Conservation (phyloP, 2,329 filamentous ascomycete genomes). For the Xylariales sp. region DNA sequence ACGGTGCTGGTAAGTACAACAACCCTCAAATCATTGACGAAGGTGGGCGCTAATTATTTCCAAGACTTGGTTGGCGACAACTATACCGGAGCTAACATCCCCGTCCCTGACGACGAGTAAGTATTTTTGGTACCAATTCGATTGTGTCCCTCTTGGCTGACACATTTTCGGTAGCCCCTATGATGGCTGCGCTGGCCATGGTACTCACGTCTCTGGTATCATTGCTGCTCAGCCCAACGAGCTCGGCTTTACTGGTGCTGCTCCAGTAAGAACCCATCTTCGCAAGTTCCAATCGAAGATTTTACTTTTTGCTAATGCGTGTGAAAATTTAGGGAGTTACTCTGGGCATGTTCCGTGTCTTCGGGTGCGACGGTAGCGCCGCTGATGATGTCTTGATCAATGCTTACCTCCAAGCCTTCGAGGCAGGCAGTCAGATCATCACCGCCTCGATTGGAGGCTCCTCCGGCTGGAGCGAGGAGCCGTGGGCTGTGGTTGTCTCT, state of each 20-base stretch:
- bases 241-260: constrained; percentile 53
- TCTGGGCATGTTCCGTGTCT: constrained; percentile 53
- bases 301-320: background rate
- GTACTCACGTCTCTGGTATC: constrained; percentile 59
- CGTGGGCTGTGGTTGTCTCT: constrained; percentile 44
- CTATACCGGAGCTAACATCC: constrained; percentile 32
- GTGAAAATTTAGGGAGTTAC: constrained; percentile 35
- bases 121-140: background rate
- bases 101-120: constrained; percentile 22
- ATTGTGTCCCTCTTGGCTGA: constrained; percentile 2
- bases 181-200: constrained; percentile 53
- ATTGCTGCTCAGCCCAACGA: constrained; percentile 53
- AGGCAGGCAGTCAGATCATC: constrained; percentile 56
- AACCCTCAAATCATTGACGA: too few relatives aligned
- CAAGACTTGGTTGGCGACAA: constrained; percentile 54
- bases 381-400: constrained; percentile 53
- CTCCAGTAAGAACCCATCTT: constrained; percentile 41
- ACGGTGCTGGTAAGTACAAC: too few relatives aligned
- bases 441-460: constrained; percentile 49
- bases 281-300: too few relatives aligned
- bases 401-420: constrained; percentile 55
- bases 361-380: constrained; percentile 48
- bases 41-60: too few relatives aligned
- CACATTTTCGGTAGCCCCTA: constrained; percentile 39
- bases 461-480: constrained; percentile 48